Conservation (phyloP, 176 grass and related monocot species). For the Triticum urartu region DNA sequence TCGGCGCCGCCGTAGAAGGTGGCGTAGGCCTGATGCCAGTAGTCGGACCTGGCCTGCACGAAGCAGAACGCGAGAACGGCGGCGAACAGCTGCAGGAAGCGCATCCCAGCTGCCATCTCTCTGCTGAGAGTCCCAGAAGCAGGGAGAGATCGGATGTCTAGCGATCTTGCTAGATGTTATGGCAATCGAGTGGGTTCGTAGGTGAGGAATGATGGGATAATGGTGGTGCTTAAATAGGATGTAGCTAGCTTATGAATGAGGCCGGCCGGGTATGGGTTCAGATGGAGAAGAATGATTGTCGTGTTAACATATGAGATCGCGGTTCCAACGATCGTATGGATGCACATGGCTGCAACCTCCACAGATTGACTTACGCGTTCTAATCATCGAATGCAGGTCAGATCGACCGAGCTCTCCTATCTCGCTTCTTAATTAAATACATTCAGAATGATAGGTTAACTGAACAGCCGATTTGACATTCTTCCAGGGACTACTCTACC, state of each 20-base stretch:
- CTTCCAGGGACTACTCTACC: background rate
- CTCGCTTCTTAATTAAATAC: background rate
- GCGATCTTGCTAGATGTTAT: background rate
- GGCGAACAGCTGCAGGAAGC: background rate
- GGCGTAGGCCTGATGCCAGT: constrained; percentile 22
- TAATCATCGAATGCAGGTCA: background rate
- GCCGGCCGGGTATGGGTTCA: background rate
- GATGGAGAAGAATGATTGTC: background rate
- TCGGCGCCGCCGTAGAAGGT: constrained; percentile 59
- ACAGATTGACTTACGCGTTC: background rate
- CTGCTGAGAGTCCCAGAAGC: background rate
- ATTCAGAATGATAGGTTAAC: background rate
- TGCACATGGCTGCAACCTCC: constrained; percentile 20
- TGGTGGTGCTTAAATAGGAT: constrained; percentile 23
- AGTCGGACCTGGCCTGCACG: background rate
- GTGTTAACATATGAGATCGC: background rate
- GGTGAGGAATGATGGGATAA: constrained; percentile 4
- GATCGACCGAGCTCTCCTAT: background rate
- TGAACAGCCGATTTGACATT: background rate
- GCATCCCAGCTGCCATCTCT: background rate
- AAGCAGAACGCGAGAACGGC: background rate
- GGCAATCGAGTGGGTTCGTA: background rate
- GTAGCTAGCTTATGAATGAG: background rate
- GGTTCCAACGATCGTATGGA: background rate
- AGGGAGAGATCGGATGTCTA: too few species aligned